phyloP scores from a whole-genome alignment of 306 rosid genomes.

The Luffa aegyptiaca region DNA sequence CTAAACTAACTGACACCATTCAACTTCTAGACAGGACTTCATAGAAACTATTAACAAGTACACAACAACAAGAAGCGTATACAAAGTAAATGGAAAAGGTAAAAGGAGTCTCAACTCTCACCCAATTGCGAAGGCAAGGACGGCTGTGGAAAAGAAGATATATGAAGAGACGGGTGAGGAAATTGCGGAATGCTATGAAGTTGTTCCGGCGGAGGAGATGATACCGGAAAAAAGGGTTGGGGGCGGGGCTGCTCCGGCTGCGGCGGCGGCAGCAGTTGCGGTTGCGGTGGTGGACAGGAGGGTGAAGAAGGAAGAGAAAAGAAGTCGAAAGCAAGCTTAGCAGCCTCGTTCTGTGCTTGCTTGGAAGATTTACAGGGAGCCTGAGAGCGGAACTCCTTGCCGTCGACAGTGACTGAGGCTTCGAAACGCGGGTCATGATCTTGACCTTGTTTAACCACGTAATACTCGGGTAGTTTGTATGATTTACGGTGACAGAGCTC shows the following conservation, averaged over 20 bases:
- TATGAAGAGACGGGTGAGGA: not conserved
- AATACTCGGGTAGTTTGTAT: constrained; percentile 42
- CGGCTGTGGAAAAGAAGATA: constrained; percentile 16
- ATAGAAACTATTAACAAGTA: not conserved
- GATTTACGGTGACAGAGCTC: constrained; percentile 47
- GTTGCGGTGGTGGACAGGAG: not conserved
- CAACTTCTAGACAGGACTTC: not conserved
- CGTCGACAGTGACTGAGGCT: constrained; percentile 40
- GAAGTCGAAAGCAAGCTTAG: constrained; percentile 43
- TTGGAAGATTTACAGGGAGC: constrained; percentile 29
- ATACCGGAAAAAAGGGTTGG: not conserved
- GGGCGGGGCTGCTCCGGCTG: not conserved
- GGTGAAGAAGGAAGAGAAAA: constrained; percentile 11
- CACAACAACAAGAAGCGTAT: not conserved
- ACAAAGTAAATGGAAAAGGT: not conserved
- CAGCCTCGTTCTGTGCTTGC: constrained; percentile 54
- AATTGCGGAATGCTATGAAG: not conserved
- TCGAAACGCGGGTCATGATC: constrained; percentile 45
- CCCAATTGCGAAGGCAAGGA: constrained; percentile 11
- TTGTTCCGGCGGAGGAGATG: not conserved
- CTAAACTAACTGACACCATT: not conserved
- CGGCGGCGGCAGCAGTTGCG: not conserved
- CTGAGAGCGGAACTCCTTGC: constrained; percentile 26
- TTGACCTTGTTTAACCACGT: constrained; percentile 35
- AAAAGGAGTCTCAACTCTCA: not conserved